Evolutionary conservation across 2,329 filamentous ascomycete species (phyloP).

Genomic region (Apiospora aurea): DNA sequence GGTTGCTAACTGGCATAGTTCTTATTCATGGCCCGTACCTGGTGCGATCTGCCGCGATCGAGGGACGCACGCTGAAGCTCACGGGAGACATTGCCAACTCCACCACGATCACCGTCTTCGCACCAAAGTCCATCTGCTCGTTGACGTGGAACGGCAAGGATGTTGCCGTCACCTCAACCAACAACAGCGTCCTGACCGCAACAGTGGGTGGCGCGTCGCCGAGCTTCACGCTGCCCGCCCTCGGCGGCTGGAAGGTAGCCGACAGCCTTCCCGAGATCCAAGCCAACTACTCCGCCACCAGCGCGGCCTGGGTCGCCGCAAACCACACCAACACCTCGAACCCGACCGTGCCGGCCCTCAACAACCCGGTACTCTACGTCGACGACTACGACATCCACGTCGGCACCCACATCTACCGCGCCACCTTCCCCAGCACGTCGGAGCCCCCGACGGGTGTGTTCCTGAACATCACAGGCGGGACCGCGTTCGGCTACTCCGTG

Average conservation of each 20-base stretch:
- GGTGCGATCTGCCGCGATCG: constrained; percentile 52
- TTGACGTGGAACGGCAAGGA: constrained; percentile 61
- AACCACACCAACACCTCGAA: constrained; percentile 58
- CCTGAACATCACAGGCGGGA: constrained; percentile 60
- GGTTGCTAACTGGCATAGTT: constrained; percentile 42
- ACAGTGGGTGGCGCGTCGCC: constrained; percentile 37
- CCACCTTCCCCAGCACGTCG: constrained; percentile 51
- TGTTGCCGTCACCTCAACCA: constrained; percentile 36
- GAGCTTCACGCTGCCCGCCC: constrained; percentile 46
- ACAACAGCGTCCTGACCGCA: constrained; percentile 40
- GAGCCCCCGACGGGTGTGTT: constrained; percentile 51
- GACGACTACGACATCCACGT: constrained; percentile 63
- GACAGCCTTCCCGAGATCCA: constrained; percentile 58
- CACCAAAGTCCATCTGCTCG: constrained; percentile 50
- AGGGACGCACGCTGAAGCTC: constrained; percentile 47
- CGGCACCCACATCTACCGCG: constrained; percentile 62
- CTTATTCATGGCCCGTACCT: constrained; percentile 60
- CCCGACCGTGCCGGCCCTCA: constrained; percentile 52
- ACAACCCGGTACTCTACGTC: constrained; percentile 62
- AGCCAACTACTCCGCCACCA: constrained; percentile 50
- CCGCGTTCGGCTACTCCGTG: constrained; percentile 63
- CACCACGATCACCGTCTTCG: constrained; percentile 54
- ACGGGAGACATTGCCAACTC: constrained; percentile 53
- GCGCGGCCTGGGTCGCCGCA: constrained; percentile 54
- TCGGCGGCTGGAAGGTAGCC: constrained; percentile 54